Evolutionary conservation across 176 grass and related monocot species (phyloP).

Genomic region (Oryza meridionalis): DNA sequence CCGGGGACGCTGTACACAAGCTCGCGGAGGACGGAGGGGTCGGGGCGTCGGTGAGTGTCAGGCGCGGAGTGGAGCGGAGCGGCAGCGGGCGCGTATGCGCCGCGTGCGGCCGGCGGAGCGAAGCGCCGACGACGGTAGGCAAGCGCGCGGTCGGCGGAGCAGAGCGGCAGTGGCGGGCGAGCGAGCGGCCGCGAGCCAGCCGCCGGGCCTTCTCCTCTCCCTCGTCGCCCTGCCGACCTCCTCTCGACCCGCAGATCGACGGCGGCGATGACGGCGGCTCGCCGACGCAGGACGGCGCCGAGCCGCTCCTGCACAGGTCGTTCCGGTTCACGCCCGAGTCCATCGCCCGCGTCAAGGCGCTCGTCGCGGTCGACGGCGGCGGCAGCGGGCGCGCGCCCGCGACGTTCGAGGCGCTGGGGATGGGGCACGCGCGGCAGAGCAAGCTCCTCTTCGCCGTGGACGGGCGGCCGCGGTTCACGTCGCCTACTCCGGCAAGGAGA

Average conservation of each 20-base stretch:
- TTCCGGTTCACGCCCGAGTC: slow-evolving; percentile 61
- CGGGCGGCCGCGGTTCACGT: slow-evolving; percentile 55
- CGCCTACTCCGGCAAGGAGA: slow-evolving; percentile 45
- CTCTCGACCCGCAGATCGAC: slow-evolving; percentile 53
- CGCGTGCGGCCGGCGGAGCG: too few relatives aligned
- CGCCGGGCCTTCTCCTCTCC: too few relatives aligned
- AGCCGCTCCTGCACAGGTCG: slow-evolving; percentile 54
- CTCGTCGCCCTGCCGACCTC: too few relatives aligned
- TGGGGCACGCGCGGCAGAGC: slow-evolving; percentile 32
- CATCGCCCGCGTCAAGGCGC: slow-evolving; percentile 49
- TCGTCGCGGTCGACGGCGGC: slow-evolving; percentile 34
- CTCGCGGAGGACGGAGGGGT: slow-evolving; percentile 60
- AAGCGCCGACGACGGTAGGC: too few relatives aligned
- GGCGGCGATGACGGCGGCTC: not conserved
- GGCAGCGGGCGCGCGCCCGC: slow-evolving; percentile 35
- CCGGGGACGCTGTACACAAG: slow-evolving; percentile 70
- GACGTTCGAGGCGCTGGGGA: slow-evolving; percentile 62
- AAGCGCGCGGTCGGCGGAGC: too few relatives aligned
- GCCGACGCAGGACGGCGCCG: not conserved
- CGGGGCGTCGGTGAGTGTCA: slow-evolving; percentile 56
- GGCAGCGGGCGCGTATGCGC: too few relatives aligned
- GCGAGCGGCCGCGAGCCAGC: too few relatives aligned
- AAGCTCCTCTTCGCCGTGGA: slow-evolving; percentile 85
- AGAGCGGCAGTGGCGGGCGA: too few relatives aligned
- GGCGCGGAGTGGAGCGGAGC: too few relatives aligned